Evolutionary conservation across 495 filamentous ascomycete genomes (phyloP).

Genomic region (Hyaloscypha bicolor): DNA sequence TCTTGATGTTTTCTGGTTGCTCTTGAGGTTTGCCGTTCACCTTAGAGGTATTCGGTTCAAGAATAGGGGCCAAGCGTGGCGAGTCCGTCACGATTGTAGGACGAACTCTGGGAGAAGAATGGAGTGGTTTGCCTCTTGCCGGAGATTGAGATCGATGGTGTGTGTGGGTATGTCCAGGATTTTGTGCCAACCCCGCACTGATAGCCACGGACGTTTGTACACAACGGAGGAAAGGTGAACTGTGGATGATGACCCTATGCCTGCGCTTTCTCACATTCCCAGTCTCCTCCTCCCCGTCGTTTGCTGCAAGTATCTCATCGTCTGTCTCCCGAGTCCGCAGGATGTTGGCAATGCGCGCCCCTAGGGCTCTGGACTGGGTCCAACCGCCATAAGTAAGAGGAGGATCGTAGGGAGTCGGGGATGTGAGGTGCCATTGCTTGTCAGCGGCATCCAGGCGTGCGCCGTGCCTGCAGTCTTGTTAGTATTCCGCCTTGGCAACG

Average conservation of each 20-base stretch:
- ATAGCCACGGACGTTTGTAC: conserved; percentile 91
- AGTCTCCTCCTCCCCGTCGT: conserved; percentile 14
- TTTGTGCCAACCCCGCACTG: conserved; percentile 81
- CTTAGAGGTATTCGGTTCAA: conserved; percentile 19
- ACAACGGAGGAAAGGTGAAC: conserved; percentile 89
- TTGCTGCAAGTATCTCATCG: conserved; percentile 29
- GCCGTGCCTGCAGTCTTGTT: conserved; percentile 67
- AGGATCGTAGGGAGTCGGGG: conserved; percentile 92
- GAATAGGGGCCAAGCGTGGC: conserved; percentile 24
- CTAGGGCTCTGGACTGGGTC: conserved; percentile 79
- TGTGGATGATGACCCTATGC: conserved; percentile 85
- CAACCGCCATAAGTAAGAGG: conserved; percentile 95
- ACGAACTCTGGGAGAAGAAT: conserved; percentile 25
- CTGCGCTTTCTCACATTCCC: conserved; percentile 46
- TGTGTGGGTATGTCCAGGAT: conserved; percentile 37
- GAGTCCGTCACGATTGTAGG: conserved; percentile 22
- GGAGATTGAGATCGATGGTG: conserved; percentile 12
- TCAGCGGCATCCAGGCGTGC: conserved; percentile 91
- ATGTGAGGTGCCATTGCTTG: conserved; percentile 93
- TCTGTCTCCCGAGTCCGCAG: conserved; percentile 52
- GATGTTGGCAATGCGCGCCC: conserved; percentile 75
- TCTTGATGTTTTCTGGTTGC: conserved; percentile 40
- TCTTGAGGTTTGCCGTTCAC: conserved; percentile 16
- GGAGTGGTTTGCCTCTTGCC: conserved; percentile 13
- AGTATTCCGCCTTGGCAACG: conserved; percentile 3